Evolutionary conservation across 2,329 filamentous ascomycete genomes (phyloP).

Genomic region (Triangularia verruculosa): DNA sequence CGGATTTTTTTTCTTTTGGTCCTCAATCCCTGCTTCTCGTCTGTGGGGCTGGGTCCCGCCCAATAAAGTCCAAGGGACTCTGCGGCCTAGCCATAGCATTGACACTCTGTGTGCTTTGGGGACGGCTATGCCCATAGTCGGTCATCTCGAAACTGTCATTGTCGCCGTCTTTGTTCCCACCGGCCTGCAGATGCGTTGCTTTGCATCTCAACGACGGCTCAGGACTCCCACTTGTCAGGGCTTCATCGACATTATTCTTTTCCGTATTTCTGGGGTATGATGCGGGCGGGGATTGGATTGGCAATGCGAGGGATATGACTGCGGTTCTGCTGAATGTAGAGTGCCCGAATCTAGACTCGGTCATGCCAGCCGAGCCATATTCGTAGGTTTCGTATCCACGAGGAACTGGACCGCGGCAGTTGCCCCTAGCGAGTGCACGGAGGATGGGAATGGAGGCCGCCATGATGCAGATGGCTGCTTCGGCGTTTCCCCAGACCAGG

Average conservation of each 20-base stretch:
- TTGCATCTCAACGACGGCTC: neutral
- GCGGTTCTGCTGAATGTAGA: neutral
- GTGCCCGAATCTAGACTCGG: neutral
- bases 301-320: neutral
- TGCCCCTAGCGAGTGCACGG: slow-evolving; percentile 21
- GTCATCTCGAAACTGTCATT: slow-evolving; percentile 22
- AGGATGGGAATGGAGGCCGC: slow-evolving; percentile 28
- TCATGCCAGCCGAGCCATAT: neutral
- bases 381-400: slow-evolving; percentile 18
- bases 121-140: slow-evolving; percentile 11
- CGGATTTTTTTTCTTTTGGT: neutral
- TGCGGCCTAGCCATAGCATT: neutral
- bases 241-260: slow-evolving; percentile 4
- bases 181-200: neutral
- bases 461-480: slow-evolving; percentile 28
- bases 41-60: neutral
- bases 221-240: slow-evolving; percentile 13
- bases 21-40: neutral
- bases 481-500: slow-evolving; percentile 22
- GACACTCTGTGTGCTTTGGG: neutral
- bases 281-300: neutral
- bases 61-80: slow-evolving; percentile 16
- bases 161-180: slow-evolving; percentile 17
- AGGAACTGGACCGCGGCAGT: neutral
- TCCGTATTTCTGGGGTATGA: neutral